A percentile compares a stretch with the other conserved stretches of the same genome.
These are phyloP conservation scores for Hanseniaspora guilliermondii DNA, from an alignment of 805 yeast genomes.

Conservation along the genomic window DNA sequence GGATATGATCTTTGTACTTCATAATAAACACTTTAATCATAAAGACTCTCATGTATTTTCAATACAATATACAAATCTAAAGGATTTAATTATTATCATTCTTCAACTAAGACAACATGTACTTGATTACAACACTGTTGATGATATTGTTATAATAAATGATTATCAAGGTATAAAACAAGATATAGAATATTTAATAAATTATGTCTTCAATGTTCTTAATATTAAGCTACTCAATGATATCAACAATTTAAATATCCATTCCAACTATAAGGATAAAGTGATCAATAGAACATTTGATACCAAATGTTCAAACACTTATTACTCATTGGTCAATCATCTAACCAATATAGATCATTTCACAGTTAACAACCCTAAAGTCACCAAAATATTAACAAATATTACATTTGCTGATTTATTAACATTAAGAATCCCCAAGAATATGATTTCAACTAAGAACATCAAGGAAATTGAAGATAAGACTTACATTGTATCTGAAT, in stretches of 20 bases:
- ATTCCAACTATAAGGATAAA: neutral
- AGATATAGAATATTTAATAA: neutral
- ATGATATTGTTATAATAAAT: neutral
- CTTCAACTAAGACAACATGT: neutral
- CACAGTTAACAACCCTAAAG: neutral
- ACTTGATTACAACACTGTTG: neutral
- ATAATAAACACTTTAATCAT: neutral
- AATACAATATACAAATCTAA: neutral
- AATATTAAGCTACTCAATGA: neutral
- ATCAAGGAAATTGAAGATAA: neutral
- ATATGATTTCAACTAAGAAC: neutral
- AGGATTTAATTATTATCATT: neutral
- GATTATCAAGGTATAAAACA: neutral
- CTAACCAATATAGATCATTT: neutral
- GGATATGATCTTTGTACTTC: neutral
- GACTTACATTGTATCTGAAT: neutral
- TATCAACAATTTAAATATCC: neutral
- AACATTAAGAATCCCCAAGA: neutral
- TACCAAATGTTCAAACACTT: neutral
- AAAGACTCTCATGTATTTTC: neutral
- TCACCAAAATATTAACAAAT: neutral
- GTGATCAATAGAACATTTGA: neutral
- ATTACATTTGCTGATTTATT: neutral
- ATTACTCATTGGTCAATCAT: neutral
- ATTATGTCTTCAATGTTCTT: neutral